phyloP scores from a whole-genome alignment of 2,329 filamentous ascomycete genomes.

The Phoma sp. region DNA sequence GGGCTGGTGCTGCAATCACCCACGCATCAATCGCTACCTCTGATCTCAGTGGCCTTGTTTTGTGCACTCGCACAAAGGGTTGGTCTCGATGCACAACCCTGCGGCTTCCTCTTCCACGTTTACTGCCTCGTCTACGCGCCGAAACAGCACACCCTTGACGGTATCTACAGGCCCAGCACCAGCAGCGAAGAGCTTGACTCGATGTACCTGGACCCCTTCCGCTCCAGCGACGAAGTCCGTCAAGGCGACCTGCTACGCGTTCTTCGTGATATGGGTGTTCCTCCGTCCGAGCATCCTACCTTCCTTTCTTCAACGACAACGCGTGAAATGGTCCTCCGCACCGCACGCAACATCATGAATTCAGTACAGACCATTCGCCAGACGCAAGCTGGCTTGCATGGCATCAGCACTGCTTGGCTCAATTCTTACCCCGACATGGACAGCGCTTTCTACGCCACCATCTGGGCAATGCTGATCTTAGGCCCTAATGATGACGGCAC shows the following conservation, averaged over 20 bases:
- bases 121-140: constrained; percentile 76
- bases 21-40: constrained; percentile 79
- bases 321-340: constrained; percentile 73
- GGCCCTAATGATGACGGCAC: constrained; percentile 36
- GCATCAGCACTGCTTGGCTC: constrained; percentile 34
- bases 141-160: constrained; percentile 60
- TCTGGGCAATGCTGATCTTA: constrained; percentile 69
- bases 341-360: constrained; percentile 79
- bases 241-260: constrained; percentile 63
- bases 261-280: constrained; percentile 61
- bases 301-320: constrained; percentile 70
- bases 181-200: constrained; percentile 41
- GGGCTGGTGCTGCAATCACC: constrained; percentile 76
- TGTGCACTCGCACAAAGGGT: constrained; percentile 77
- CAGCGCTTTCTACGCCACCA: constrained; percentile 71
- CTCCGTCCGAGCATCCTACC: constrained; percentile 47
- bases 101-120: constrained; percentile 83
- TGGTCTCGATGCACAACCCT: constrained; percentile 77
- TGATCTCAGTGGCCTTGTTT: constrained; percentile 87
- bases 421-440: constrained; percentile 56
- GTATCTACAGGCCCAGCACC: constrained; percentile 42
- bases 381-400: constrained; percentile 26
- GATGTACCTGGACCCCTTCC: constrained; percentile 88
- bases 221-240: constrained; percentile 69
- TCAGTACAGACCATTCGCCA: constrained; percentile 63